Percentiles rank a stretch among this genome's conserved stretches.
Conservation (phyloP, 192 early-diverging fungal species). For the Spinellus fusiger region DNA sequence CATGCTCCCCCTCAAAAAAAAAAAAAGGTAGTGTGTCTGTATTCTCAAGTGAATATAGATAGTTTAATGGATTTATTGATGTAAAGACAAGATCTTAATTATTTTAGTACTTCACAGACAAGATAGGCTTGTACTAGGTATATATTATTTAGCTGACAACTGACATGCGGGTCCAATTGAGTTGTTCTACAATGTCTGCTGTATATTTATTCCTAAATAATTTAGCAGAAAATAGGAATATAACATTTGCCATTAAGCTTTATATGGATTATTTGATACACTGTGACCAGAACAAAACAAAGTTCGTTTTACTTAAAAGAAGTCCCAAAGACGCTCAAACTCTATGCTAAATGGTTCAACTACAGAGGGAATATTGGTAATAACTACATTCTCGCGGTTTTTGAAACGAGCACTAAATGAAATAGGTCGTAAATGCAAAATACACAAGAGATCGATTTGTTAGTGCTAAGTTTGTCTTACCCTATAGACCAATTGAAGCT, state of each 20-base stretch:
- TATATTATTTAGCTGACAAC: not conserved
- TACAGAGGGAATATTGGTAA: constrained; percentile 54
- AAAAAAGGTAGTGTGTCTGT: not conserved
- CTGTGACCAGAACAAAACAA: not conserved
- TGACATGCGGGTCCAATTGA: not conserved
- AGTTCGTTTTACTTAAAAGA: constrained; percentile 21
- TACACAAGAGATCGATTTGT: not conserved
- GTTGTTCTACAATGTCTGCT: not conserved
- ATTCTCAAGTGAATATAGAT: not conserved
- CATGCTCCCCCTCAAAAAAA: not conserved
- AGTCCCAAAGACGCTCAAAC: constrained; percentile 60
- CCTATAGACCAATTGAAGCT: constrained; percentile 55
- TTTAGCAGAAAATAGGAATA: not conserved
- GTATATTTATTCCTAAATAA: not conserved
- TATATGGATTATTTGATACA: not conserved
- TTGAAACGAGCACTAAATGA: constrained; percentile 48
- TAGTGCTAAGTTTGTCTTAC: constrained; percentile 12
- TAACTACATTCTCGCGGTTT: constrained; percentile 60
- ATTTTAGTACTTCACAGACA: not conserved
- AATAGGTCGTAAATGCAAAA: constrained; percentile 32
- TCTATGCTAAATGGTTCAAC: constrained; percentile 48
- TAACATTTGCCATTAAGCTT: not conserved
- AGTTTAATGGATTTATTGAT: no score
- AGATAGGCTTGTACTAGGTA: not conserved
- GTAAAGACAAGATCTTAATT: no score